A percentile compares a stretch with the other conserved stretches of the same genome.
Conservation (phyloP, 2,329 filamentous ascomycete genomes). For the Pseudomassariella vexata region DNA sequence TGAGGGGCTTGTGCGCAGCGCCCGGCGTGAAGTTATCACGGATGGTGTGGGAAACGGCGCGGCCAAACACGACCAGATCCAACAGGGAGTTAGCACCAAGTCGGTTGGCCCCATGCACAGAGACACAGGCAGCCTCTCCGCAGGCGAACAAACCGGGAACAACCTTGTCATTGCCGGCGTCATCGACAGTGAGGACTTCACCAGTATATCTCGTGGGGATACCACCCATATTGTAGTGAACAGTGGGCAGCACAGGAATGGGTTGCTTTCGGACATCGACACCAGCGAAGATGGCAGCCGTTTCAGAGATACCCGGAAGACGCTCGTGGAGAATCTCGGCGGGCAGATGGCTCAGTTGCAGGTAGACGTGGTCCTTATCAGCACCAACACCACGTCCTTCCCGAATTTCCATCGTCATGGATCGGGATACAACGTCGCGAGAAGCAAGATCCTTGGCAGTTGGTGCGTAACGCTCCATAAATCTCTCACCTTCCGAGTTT, state of each 20-base stretch:
- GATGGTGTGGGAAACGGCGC: slow-evolving; percentile 95
- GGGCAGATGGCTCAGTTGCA: slow-evolving; percentile 93
- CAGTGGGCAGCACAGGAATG: slow-evolving; percentile 91
- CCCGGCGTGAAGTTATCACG: slow-evolving; percentile 89
- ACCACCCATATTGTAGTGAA: slow-evolving; percentile 99
- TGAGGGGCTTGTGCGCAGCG: slow-evolving; percentile 69
- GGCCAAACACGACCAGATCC: slow-evolving; percentile 94
- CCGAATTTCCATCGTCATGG: slow-evolving; percentile 97
- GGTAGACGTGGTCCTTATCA: slow-evolving; percentile 98
- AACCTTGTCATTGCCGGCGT: slow-evolving; percentile 81
- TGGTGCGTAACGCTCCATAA: slow-evolving; percentile 98
- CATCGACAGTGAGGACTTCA: slow-evolving; percentile 86
- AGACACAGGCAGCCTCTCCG: slow-evolving; percentile 95
- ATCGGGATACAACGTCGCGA: slow-evolving; percentile 93
- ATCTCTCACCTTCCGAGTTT: slow-evolving; percentile 96
- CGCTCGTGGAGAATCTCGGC: slow-evolving; percentile 90
- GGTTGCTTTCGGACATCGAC: slow-evolving; percentile 97
- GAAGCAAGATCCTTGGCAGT: slow-evolving; percentile 97
- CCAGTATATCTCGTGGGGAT: slow-evolving; percentile 97
- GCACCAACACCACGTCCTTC: slow-evolving; percentile 94
- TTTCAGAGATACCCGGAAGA: slow-evolving; percentile 97
- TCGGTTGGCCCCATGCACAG: slow-evolving; percentile 96
- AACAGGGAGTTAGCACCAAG: slow-evolving; percentile 97
- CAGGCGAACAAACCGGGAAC: slow-evolving; percentile 94
- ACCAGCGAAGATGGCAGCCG: slow-evolving; percentile 92